Percentiles rank a stretch among this genome's conserved stretches.
Evolutionary conservation across 2,329 filamentous ascomycete genomes (phyloP).

Genomic region (Meredithiella fracta): DNA sequence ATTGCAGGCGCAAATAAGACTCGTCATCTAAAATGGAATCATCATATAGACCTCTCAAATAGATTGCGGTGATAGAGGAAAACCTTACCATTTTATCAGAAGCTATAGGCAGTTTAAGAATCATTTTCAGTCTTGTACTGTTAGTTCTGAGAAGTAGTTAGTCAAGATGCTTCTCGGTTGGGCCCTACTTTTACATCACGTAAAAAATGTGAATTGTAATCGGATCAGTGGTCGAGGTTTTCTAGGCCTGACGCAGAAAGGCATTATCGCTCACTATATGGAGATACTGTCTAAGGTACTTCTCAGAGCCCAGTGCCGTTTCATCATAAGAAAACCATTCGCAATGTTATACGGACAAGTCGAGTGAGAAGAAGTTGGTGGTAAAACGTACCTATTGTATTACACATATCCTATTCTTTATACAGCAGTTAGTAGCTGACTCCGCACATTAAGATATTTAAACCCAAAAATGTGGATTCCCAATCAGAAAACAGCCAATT

Average conservation of each 20-base stretch:
- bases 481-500: constrained; percentile 72
- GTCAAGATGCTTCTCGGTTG: neutral
- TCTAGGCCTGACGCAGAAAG: constrained; percentile 97
- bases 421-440: constrained; percentile 21
- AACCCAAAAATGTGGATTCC: constrained; percentile 6
- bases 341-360: constrained; percentile 5
- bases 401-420: constrained; percentile 15
- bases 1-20: constrained; percentile 60
- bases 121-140: neutral
- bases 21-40: constrained; percentile 51
- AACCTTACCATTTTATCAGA: constrained; percentile 11
- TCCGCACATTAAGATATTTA: neutral
- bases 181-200: neutral
- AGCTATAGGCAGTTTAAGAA: neutral
- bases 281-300: constrained; percentile 24
- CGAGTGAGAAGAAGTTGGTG: neutral
- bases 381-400: constrained; percentile 9
- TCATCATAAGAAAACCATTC: constrained; percentile 46
- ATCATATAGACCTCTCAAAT: constrained; percentile 19
- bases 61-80: neutral
- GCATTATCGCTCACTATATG: constrained; percentile 61
- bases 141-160: neutral
- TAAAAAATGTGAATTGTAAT: neutral
- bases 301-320: constrained; percentile 95
- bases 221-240: constrained; percentile 95